A percentile compares a stretch with the other conserved stretches of the same genome.
Conservation (phyloP, 1,139 yeast species). For the Suhomyces yuchorum region DNA sequence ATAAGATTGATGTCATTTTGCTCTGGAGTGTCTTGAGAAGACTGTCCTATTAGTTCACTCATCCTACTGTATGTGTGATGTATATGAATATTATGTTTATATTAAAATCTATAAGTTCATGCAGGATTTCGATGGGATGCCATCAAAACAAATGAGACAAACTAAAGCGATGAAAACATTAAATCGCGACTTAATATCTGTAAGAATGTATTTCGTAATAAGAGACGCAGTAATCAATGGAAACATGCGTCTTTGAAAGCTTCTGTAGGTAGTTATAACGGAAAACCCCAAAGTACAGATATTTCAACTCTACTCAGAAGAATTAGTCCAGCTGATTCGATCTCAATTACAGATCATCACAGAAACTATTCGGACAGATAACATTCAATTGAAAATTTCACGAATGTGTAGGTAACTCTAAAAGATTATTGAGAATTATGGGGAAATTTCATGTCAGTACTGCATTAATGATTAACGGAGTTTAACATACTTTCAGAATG, state of each 20-base stretch:
- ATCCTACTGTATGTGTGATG: neutral
- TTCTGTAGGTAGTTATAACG: neutral
- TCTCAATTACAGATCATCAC: too few species aligned
- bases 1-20: neutral
- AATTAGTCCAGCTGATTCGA: too few species aligned
- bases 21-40: neutral
- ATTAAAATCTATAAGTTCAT: conserved; percentile 1
- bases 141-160: neutral
- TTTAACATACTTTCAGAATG: neutral
- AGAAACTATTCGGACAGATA: too few species aligned
- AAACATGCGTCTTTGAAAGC: neutral
- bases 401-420: too few species aligned
- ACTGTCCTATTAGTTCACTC: conserved; percentile 4
- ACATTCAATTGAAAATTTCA: too few species aligned
- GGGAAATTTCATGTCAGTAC: neutral
- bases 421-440: too few species aligned
- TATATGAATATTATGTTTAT: neutral
- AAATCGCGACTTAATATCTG: neutral
- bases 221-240: too few species aligned
- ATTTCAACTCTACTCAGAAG: too few species aligned
- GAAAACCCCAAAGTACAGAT: too few species aligned
- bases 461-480: neutral
- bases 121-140: conserved; percentile 9
- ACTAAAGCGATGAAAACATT: neutral
- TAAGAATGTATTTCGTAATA: neutral